Conservation (phyloP, 2,329 filamentous ascomycete species). For the Ceratocystis cacaofunesta region DNA sequence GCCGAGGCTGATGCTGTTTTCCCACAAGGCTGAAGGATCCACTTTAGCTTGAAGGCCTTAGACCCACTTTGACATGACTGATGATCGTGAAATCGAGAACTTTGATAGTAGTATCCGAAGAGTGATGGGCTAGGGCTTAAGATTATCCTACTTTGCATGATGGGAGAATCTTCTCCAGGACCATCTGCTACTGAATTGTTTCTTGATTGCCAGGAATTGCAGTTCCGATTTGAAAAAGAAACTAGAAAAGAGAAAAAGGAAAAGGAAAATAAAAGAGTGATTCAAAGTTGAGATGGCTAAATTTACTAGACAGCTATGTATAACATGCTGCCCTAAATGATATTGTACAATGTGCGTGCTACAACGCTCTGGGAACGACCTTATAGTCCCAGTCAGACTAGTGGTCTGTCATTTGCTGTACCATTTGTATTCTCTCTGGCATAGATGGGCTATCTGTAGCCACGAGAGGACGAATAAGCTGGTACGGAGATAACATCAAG, state of each 20-base stretch:
- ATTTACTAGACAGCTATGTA: neutral
- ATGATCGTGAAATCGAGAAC: too few relatives aligned
- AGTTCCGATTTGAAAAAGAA: neutral
- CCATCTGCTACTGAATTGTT: too few relatives aligned
- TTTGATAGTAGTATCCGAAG: too few relatives aligned
- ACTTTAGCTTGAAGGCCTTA: neutral
- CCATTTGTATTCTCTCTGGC: too few relatives aligned
- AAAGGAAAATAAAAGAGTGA: neutral
- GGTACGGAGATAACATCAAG: neutral
- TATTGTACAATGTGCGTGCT: neutral
- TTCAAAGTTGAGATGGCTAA: neutral
- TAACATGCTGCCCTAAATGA: neutral
- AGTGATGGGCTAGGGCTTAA: too few relatives aligned
- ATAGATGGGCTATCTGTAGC: neutral
- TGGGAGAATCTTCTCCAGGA: too few relatives aligned
- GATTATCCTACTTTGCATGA: too few relatives aligned
- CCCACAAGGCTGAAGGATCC: slow-evolving; percentile 13
- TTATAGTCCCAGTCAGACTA: neutral
- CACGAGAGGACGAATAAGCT: neutral
- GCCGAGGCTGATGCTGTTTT: neutral
- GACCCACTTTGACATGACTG: too few relatives aligned
- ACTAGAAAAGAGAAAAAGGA: neutral
- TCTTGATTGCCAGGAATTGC: too few relatives aligned
- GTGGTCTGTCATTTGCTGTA: neutral
- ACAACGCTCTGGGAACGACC: neutral